These are phyloP conservation scores for Schizochytrium sp. DNA, from an alignment of 108 stramenopile genomes.

Conservation along the genomic window DNA sequence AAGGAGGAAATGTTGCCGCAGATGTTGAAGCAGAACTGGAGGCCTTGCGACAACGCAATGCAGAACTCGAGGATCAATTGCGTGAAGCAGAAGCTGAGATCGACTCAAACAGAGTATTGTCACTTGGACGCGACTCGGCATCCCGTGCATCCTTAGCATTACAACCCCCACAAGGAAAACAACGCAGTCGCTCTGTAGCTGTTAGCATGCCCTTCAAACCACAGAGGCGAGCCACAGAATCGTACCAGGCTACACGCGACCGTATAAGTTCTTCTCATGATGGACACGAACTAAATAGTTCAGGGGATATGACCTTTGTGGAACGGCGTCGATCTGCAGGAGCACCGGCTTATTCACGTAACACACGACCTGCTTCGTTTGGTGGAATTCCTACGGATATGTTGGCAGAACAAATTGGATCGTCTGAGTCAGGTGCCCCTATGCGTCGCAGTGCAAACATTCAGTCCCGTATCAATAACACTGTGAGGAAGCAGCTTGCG, in stretches of 20 bases:
- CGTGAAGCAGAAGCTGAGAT: constrained; percentile 29
- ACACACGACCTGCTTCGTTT: not conserved
- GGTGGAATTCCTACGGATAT: not conserved
- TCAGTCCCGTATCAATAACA: constrained; percentile 23
- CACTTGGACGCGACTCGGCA: not conserved
- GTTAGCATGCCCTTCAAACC: constrained; percentile 20
- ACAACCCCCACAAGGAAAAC: not conserved
- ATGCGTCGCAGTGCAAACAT: not conserved
- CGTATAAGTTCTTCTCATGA: not conserved
- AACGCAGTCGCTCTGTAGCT: constrained; percentile 17
- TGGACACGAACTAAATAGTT: not conserved
- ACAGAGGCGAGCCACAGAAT: not conserved
- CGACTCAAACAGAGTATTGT: not conserved
- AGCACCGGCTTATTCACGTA: not conserved
- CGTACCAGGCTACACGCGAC: not conserved
- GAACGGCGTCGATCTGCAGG: not conserved
- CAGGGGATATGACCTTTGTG: not conserved
- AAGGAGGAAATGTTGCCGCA: not conserved
- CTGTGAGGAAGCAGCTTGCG: constrained; percentile 18
- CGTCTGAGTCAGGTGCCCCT: not conserved
- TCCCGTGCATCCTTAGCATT: not conserved
- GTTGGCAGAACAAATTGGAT: not conserved
- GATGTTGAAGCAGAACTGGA: not conserved
- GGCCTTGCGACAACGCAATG: not conserved
- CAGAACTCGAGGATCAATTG: constrained; percentile 1